Base-by-base conservation (phyloP, 2,329 filamentous ascomycete species). In the Didymella glomerata region DNA sequence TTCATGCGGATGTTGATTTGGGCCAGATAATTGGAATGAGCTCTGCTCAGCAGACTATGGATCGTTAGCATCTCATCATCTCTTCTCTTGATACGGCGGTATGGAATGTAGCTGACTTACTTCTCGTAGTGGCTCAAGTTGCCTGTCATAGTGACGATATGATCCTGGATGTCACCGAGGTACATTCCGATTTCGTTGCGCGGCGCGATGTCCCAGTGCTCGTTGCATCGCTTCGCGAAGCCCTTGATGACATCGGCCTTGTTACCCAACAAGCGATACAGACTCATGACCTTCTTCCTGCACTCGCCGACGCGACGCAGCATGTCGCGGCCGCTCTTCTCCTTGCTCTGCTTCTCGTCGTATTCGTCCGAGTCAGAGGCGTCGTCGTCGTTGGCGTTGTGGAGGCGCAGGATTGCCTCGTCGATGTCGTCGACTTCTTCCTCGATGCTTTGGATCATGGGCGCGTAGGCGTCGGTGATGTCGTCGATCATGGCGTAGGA, bases 1-100 rank as follows among this genome's bases (percentile, higher is more conserved):
- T 97, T 97, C 94, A 98, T 98, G 71, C 93, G 88, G 70, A 98
- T 97, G 78, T 97, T 98, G 80, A 99, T 97, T 76, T 99, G 95
- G 0, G 95, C 95, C n/a, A 99, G 90, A 76, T 99, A 99, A 76
- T 98, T 99, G 73, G 88, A 91, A 73, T 99, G 95, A 13, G 93
- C 93, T 57, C 95, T 88, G 47, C 92, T 92, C 27, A 99, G 84
- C 48, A 99, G 91, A 72, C 92, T 95, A 5, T 5, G 13, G 9
- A 16, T 14, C 3, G 13, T 32, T 16, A 32, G 30, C 30, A 14
- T 3, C 13, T 28, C 5, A 2, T 25, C 24, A 4, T 25, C 24
- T 25, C 24, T 7, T 25, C 24, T n/a, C 24, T 25, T 25, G 24
- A 25, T 7, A 25, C 24, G 24, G 28, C 28, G 28, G 28, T 30